Evolutionary conservation across 176 grass and related monocot genomes (phyloP).

Genomic region (Triticum aestivum): IWGSC_CS_RefSeq_v2.1 NC_057801.1:282160048-282160547

Average conservation of each 20-base stretch:
- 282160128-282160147: background rate
- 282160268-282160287: conserved; percentile 32
- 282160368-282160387: conserved; percentile 28
- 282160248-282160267: conserved; percentile 10
- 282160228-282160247: background rate
- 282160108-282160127: background rate
- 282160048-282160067: background rate
- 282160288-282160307: conserved; percentile 15
- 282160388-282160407: conserved; percentile 27
- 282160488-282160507: conserved; percentile 54
- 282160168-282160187: conserved; percentile 10
- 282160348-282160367: conserved; percentile 24
- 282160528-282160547: conserved; percentile 48
- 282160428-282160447: conserved; percentile 33
- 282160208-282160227: background rate
- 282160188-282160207: background rate
- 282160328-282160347: conserved; percentile 23
- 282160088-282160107: background rate
- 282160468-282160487: conserved; percentile 50
- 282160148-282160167: background rate
- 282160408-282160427: conserved; percentile 5
- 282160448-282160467: conserved; percentile 63
- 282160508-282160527: conserved; percentile 88
- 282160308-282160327: conserved; percentile 23
- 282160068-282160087: background rate